phyloP scores from a whole-genome alignment of 202 grass and related monocot genomes.

The Cymbopogon flexuosus region DNA sequence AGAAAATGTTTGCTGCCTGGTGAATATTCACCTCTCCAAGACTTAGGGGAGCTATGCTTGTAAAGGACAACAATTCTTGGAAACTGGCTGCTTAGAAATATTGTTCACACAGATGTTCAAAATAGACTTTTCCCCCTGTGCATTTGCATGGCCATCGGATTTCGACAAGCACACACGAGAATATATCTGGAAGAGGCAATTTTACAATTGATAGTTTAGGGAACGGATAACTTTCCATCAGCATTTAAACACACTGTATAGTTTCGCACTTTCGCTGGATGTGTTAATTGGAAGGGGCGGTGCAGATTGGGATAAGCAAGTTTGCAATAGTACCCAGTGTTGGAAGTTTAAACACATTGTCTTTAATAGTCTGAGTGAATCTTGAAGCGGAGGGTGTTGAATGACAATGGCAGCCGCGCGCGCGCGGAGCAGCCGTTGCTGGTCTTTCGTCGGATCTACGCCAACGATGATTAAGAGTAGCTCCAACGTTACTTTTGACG shows the following conservation, averaged over 20 bases:
- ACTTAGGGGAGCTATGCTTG: slow-evolving; percentile 24
- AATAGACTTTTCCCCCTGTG: not conserved
- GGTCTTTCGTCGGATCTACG: not conserved
- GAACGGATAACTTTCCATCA: not conserved
- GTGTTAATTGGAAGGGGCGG: not conserved
- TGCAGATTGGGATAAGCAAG: not conserved
- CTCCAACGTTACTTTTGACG: not conserved
- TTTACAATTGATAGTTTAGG: not conserved
- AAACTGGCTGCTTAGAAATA: not conserved
- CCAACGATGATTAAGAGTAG: no score
- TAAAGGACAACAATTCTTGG: slow-evolving; percentile 16
- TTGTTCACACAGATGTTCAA: not conserved
- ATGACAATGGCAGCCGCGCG: slow-evolving; percentile 17
- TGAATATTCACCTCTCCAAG: slow-evolving; percentile 11
- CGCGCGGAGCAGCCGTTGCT: slow-evolving; percentile 26
- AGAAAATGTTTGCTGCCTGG: slow-evolving; percentile 12
- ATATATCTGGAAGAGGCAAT: not conserved
- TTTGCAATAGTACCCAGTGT: not conserved
- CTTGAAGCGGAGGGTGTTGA: slow-evolving; percentile 32
- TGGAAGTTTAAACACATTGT: not conserved
- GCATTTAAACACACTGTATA: not conserved
- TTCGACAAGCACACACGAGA: not conserved
- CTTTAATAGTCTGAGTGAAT: not conserved
- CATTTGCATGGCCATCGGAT: not conserved
- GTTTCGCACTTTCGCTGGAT: not conserved